Conservation (phyloP, 1,139 yeast species). For the Hansenula anomala region DNA sequence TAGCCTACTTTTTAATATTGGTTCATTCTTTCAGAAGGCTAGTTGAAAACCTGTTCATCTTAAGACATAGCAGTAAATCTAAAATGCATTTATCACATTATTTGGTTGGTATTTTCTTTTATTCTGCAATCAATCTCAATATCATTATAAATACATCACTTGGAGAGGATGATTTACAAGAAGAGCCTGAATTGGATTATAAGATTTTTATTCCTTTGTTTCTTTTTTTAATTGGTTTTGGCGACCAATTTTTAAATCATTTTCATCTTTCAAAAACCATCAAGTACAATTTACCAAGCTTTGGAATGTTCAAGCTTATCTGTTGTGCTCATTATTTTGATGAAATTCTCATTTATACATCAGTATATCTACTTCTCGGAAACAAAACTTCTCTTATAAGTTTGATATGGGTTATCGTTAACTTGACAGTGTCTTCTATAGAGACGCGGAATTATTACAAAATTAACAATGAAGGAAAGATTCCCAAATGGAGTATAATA, state of each 20-base stretch:
- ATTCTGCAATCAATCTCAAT: slow-evolving; percentile 36
- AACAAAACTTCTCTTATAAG: slow-evolving; percentile 17
- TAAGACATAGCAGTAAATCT: slow-evolving; percentile 43
- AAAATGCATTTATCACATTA: slow-evolving; percentile 76
- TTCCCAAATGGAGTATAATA: slow-evolving; percentile 29
- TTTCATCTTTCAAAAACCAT: slow-evolving; percentile 49
- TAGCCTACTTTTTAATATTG: slow-evolving; percentile 30
- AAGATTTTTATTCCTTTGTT: slow-evolving; percentile 10
- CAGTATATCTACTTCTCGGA: slow-evolving; percentile 27
- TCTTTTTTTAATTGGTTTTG: slow-evolving; percentile 32
- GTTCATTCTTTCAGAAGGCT: slow-evolving; percentile 64
- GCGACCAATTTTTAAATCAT: slow-evolving; percentile 60
- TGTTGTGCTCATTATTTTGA: slow-evolving; percentile 82
- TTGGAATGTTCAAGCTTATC: slow-evolving; percentile 44
- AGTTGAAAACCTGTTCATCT: slow-evolving; percentile 52
- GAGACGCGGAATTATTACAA: slow-evolving; percentile 55
- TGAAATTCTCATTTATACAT: slow-evolving; percentile 60
- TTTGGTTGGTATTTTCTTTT: slow-evolving; percentile 66
- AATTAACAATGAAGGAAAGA: slow-evolving; percentile 19
- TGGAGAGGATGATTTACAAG: slow-evolving; percentile 11
- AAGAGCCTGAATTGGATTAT: slow-evolving; percentile 14
- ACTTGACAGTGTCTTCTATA: slow-evolving; percentile 57
- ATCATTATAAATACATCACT: slow-evolving; percentile 25
- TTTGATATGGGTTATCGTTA: slow-evolving; percentile 56
- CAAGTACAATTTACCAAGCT: slow-evolving; percentile 64